Base-by-base conservation (phyloP, 768 basidiomycete species). In the Candolleomyces eurysporus region DNA sequence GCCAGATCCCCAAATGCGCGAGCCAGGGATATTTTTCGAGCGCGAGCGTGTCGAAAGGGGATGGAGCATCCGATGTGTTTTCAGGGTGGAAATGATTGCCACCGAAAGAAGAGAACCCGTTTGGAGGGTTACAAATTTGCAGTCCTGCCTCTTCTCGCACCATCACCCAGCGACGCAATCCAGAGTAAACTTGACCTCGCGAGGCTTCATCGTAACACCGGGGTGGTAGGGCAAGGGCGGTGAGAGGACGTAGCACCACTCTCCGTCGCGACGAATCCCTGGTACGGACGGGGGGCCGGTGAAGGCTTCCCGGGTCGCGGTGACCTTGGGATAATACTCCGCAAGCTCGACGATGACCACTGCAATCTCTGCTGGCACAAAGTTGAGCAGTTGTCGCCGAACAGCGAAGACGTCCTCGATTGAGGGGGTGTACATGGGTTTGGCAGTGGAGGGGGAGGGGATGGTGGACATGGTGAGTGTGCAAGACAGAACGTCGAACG, bases 351-450 rank as follows among this genome's bases (percentile, higher is more conserved):
- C 49, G 43, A 68, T 65, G 16, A 59, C n/a, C 31, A 64, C 57
- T 8, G 53, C 66, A 11, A 68, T 64, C 42, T 68, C 67, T 31
- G 57, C 60, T 40, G 67, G 67, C 5, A 67, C 30, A 31, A 58
- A 61, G 32, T 61, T 48, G 21, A 63, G 57, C 21, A 66, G 61
- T 13, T 40, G 32, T 16, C 26, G 26, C 21, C 61, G 62, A 43
- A 60, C 62, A 36, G 57, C 10, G 22, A 61, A 58, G 31, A 66
- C 65, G 39, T 62, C 61, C 1, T 49, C 58, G 19, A 16, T 45
- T 10, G 48, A 60, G 30, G 61, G 58, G 16, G 14, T 52, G 30
- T 54, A 26, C n/a, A 22, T 49, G 49, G n/a, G n/a, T n/a, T n/a
- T n/a, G n/a, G n/a, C n/a, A n/a, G n/a, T n/a, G n/a, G 49, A 21